A percentile compares a stretch with the other conserved stretches of the same genome.
Evolutionary conservation across 495 filamentous ascomycete genomes (phyloP).

Genomic region (Aspergillus sclerotioniger): DNA sequence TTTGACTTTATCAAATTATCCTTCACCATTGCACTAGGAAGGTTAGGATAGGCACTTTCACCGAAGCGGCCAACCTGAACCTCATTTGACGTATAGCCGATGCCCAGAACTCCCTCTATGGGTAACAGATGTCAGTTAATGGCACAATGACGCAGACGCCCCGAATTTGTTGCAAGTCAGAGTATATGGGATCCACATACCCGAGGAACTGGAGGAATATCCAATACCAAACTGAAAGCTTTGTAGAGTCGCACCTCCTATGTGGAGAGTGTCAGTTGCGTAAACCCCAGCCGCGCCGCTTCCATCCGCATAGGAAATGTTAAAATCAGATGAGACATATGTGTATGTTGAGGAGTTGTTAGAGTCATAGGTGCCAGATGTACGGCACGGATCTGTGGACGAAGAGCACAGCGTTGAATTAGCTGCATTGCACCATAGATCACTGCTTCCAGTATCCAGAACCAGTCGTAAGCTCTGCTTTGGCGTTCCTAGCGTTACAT

Average conservation of each 20-base stretch:
- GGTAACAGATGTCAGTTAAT: slow-evolving; percentile 3
- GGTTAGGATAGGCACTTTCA: slow-evolving; percentile 66
- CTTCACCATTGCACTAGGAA: slow-evolving; percentile 71
- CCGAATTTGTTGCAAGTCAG: neutral
- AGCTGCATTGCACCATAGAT: slow-evolving; percentile 81
- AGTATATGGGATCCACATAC: slow-evolving; percentile 22
- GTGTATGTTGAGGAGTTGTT: slow-evolving; percentile 78
- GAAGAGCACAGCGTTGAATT: slow-evolving; percentile 58
- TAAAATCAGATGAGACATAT: slow-evolving; percentile 75
- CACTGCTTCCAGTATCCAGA: slow-evolving; percentile 83
- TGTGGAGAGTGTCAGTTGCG: slow-evolving; percentile 69
- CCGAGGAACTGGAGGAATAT: slow-evolving; percentile 61
- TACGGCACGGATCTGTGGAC: slow-evolving; percentile 46
- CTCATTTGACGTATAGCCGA: slow-evolving; percentile 85
- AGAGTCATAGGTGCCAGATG: slow-evolving; percentile 66
- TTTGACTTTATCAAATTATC: slow-evolving; percentile 70
- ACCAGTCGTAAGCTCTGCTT: slow-evolving; percentile 61
- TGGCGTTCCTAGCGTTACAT: slow-evolving; percentile 71
- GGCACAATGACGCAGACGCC: neutral
- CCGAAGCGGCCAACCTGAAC: slow-evolving; percentile 66
- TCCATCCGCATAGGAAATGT: slow-evolving; percentile 89
- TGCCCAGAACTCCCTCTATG: slow-evolving; percentile 78
- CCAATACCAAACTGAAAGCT: slow-evolving; percentile 85
- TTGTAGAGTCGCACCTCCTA: slow-evolving; percentile 61
- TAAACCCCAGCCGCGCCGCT: slow-evolving; percentile 81